Evolutionary conservation across 768 basidiomycete species (phyloP), one percentile per base, ranked within the genome.

Genomic region (Boletus patriciae): DNA sequence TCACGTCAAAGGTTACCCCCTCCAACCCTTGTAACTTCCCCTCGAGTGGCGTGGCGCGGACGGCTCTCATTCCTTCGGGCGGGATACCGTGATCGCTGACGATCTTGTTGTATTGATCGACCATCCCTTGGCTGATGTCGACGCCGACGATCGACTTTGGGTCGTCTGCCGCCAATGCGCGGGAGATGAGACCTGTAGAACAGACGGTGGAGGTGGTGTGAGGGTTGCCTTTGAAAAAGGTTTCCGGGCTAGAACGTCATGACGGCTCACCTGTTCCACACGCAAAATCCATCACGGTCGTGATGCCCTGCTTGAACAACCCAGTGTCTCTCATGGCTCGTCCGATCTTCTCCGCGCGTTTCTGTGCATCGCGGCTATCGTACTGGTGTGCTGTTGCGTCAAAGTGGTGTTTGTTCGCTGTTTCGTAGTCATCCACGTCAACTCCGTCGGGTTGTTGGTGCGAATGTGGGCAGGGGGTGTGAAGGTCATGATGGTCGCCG

Each of bases 91-190:
- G 85, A 52, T 86, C 81, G 19, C 56, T 56, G 13, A 83, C 83
- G 21, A 77, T 74, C 50, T 71, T 63, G 69, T 89, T 90, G 75
- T 82, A 92, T 16, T 76, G 70, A 52, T 89, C 83, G 10, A 92
- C 86, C 76, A 85, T 81, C 1, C 72, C 80, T 59, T 85, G 83
- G 71, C 85, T 90, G 65, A 91, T 87, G 65, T 92, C 91, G 16
- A 88, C 83, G 11, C 89, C 90, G 16, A 90, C 71, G 58, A 92
- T 80, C 31, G 76, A 76, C 66, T 83, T 86, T 45, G 80, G 80
- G 60, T 87, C 74, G 2, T 83, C 76, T 0, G 81, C 81, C 0
- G 82, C 83, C 23, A 92, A 77, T 42, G 80, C 78, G 59, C 82
- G 78, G 3, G 89, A 85, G 16, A 90, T 69, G 21, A 83, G 69